Conservation (phyloP, 768 basidiomycete genomes). For the Lactarius tabidus region DNA sequence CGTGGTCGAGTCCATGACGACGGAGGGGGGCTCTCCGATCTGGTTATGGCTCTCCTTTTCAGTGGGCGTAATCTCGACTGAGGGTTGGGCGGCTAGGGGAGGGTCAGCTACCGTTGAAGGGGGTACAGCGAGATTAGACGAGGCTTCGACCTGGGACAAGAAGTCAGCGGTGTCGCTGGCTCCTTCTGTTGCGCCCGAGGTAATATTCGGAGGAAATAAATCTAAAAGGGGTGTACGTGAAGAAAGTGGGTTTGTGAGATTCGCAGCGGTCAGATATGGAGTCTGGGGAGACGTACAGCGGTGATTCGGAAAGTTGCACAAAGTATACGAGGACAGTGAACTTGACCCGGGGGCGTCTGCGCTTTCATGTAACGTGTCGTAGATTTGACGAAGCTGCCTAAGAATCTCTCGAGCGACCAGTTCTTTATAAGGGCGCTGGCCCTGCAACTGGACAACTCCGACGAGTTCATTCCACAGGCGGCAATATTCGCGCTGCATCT, state of each 20-base stretch:
- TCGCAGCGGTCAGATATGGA: neutral
- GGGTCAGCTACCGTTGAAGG: neutral
- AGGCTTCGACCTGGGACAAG: too few species aligned
- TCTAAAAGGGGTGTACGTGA: neutral
- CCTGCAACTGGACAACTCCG: too few species aligned
- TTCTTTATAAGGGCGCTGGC: neutral
- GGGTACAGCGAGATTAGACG: neutral
- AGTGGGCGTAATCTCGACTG: neutral
- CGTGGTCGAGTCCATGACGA: neutral
- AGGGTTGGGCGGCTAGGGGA: neutral
- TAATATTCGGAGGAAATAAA: neutral
- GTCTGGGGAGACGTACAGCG: neutral
- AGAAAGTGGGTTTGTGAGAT: neutral
- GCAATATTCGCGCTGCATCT: conserved; percentile 5
- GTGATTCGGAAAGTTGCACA: neutral
- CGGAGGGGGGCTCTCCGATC: neutral
- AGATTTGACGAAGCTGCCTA: neutral
- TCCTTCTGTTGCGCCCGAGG: neutral
- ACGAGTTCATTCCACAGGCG: conserved; percentile 7
- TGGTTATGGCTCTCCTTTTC: neutral
- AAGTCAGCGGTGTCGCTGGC: too few species aligned
- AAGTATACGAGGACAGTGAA: neutral
- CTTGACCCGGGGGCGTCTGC: neutral
- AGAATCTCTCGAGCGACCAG: neutral
- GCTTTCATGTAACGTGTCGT: neutral